Conservation (phyloP, 73 alveolate species). For the Stentor coeruleus region DNA sequence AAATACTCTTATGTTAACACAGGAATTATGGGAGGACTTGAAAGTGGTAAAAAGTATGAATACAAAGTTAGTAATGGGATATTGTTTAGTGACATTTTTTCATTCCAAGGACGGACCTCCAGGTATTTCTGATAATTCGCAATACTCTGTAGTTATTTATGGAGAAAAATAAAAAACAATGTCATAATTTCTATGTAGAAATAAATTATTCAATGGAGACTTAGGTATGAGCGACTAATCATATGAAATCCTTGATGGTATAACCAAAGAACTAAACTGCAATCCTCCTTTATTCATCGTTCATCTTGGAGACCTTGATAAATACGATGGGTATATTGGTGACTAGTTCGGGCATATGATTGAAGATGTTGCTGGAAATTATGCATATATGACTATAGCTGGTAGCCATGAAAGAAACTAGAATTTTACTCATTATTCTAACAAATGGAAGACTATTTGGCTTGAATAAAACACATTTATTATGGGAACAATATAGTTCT, state of each 20-base stretch:
- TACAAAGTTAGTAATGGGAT: not conserved
- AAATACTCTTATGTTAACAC: too few species aligned
- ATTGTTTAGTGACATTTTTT: not conserved
- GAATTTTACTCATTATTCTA: not conserved
- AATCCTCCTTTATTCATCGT: not conserved
- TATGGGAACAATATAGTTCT: not conserved
- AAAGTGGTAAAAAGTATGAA: too few species aligned
- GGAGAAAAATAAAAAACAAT: not conserved
- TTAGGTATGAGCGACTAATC: not conserved
- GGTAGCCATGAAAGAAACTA: not conserved
- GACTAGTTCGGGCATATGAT: conserved; percentile 9
- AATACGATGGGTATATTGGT: not conserved
- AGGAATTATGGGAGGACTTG: too few species aligned
- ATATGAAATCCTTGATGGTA: not conserved
- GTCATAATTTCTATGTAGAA: conserved; percentile 4
- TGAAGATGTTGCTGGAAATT: not conserved
- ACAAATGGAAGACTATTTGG: not conserved
- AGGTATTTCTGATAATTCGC: too few species aligned
- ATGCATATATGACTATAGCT: conserved; percentile 12
- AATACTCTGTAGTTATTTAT: too few species aligned
- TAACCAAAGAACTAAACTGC: not conserved
- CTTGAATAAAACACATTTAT: not conserved
- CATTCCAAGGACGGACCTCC: conserved; percentile 2
- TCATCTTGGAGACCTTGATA: conserved; percentile 7
- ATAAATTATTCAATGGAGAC: too few species aligned